These are phyloP conservation scores for Tuber indicum DNA, from an alignment of 495 filamentous ascomycete species.

Conservation along the genomic window DNA sequence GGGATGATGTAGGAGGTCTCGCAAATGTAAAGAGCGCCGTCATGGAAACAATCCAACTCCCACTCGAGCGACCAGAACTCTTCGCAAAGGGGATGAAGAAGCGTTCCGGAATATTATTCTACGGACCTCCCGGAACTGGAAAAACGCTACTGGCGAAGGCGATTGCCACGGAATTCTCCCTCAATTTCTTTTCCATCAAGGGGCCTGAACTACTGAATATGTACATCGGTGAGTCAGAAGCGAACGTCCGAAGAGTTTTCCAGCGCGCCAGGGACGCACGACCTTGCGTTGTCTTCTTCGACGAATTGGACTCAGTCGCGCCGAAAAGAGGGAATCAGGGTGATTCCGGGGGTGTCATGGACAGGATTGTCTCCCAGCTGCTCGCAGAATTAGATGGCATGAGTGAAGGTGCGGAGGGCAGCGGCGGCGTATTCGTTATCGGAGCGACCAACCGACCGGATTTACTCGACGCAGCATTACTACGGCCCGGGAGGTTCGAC, in stretches of 20 bases:
- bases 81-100: conserved; percentile 99
- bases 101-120: conserved; percentile 93
- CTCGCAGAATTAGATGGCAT: conserved; percentile 95
- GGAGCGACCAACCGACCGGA: conserved; percentile 95
- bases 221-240: conserved; percentile 99
- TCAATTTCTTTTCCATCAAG: conserved; percentile 99
- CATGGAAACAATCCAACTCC: conserved; percentile 92
- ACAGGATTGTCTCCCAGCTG: conserved; percentile 92
- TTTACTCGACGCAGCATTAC: conserved; percentile 80
- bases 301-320: conserved; percentile 93
- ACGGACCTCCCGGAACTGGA: conserved; percentile 92
- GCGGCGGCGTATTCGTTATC: conserved; percentile 88
- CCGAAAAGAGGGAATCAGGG: conserved; percentile 97
- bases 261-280: conserved; percentile 87
- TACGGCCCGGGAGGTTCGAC: conserved; percentile 89
- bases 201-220: conserved; percentile 96
- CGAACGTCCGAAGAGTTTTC: conserved; percentile 93
- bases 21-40: conserved; percentile 91
- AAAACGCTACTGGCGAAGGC: conserved; percentile 97
- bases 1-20: conserved; percentile 94
- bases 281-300: conserved; percentile 98
- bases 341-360: conserved; percentile 97
- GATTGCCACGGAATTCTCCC: conserved; percentile 93
- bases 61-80: conserved; percentile 83
- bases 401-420: conserved; percentile 82